phyloP scores from a whole-genome alignment of 2,329 filamentous ascomycete genomes.

The Rhynchosporium graminicola region DNA sequence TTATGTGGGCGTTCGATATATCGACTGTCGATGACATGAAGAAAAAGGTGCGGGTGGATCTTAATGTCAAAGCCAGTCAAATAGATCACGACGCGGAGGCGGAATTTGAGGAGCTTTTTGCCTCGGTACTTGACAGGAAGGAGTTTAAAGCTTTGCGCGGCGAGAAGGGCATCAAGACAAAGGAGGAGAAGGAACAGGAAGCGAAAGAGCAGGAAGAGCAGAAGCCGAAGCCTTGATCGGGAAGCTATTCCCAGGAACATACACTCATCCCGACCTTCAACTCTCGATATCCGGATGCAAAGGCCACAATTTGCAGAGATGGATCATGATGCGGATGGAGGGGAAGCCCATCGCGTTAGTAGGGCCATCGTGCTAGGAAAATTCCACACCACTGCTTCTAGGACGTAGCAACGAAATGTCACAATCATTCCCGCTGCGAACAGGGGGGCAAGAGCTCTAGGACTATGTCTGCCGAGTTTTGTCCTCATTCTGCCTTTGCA shows the following conservation, averaged over 20 bases:
- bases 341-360: background rate
- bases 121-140: slow-evolving; percentile 59
- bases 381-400: background rate
- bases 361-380: background rate
- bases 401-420: slow-evolving; percentile 1
- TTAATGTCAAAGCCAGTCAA: slow-evolving; percentile 17
- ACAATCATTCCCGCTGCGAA: background rate
- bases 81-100: slow-evolving; percentile 56
- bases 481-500: background rate
- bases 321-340: background rate
- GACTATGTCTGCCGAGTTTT: background rate
- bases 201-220: slow-evolving; percentile 9
- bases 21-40: slow-evolving; percentile 66
- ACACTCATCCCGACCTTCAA: background rate
- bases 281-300: background rate
- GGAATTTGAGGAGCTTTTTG: slow-evolving; percentile 63
- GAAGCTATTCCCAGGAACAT: background rate
- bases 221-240: slow-evolving; percentile 10
- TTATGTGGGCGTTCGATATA: slow-evolving; percentile 77
- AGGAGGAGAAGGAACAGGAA: slow-evolving; percentile 18
- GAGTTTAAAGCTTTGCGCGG: slow-evolving; percentile 44
- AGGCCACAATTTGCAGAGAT: background rate
- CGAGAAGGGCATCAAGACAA: slow-evolving; percentile 24
- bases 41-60: slow-evolving; percentile 44
- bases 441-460: background rate